Percentiles rank a stretch among this genome's conserved stretches.
phyloP scores from a whole-genome alignment of 164 flowering plant genomes.

The Sextonia rubra region DNA sequence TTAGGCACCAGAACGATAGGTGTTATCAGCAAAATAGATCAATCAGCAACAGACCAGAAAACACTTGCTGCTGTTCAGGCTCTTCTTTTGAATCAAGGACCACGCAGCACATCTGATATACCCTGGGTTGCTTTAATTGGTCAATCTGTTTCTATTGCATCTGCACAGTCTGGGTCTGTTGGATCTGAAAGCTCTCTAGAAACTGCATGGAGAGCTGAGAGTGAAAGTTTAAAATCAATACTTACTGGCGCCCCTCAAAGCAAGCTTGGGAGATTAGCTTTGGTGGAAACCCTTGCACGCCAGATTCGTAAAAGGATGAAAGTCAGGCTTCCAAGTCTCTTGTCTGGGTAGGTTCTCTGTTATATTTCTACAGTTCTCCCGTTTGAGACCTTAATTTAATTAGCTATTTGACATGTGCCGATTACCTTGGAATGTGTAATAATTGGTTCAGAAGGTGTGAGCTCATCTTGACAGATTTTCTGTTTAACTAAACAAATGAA shows the following conservation, averaged over 20 bases:
- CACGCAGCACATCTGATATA: constrained; percentile 79
- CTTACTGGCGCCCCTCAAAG: constrained; percentile 88
- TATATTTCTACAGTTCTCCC: background rate
- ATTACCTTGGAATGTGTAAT: background rate
- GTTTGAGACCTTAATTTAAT: background rate
- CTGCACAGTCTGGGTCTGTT: constrained; percentile 79
- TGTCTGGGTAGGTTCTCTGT: constrained; percentile 66
- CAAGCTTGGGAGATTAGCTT: constrained; percentile 91
- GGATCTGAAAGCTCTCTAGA: constrained; percentile 89
- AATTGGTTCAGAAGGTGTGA: background rate
- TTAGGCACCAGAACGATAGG: constrained; percentile 96
- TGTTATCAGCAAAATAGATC: constrained; percentile 94
- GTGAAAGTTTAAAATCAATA: constrained; percentile 89
- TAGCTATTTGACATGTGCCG: background rate
- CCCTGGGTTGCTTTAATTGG: constrained; percentile 99
- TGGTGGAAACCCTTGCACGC: constrained; percentile 82
- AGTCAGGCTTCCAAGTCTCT: constrained; percentile 87
- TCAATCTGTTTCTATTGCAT: constrained; percentile 91
- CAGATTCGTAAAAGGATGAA: constrained; percentile 96
- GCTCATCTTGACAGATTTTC: background rate
- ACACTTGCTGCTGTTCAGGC: constrained; percentile 98
- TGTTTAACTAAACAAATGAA: background rate
- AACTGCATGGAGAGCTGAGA: constrained; percentile 98
- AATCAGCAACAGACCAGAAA: constrained; percentile 81
- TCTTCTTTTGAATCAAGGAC: constrained; percentile 81